Evolutionary conservation across 2,329 filamentous ascomycete genomes (phyloP).

Genomic region (Cordyceps farinosa): DNA sequence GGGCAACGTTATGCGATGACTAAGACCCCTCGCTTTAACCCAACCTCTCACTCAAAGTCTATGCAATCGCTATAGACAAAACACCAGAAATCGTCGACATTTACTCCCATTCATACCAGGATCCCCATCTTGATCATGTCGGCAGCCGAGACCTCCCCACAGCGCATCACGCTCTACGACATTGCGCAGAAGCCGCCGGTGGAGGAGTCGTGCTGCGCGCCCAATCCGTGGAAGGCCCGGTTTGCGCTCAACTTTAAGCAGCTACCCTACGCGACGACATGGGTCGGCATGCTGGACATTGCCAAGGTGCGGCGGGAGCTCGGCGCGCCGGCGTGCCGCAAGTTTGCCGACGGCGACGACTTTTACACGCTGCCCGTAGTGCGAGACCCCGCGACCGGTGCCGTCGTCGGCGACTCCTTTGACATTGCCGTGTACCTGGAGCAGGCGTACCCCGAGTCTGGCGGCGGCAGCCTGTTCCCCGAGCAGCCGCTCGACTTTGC

Average conservation of each 20-base stretch:
- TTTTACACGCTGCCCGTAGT: conserved; percentile 60
- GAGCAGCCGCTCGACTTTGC: conserved; percentile 39
- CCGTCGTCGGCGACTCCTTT: conserved; percentile 57
- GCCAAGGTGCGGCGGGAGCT: conserved; percentile 44
- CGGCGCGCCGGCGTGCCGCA: conserved; percentile 47
- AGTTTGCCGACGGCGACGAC: conserved; percentile 52
- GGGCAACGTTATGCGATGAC: not conserved
- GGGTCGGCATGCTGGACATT: conserved; percentile 53
- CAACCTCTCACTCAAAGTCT: not conserved
- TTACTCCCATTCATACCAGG: not conserved
- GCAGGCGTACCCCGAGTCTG: conserved; percentile 43
- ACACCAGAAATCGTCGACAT: not conserved
- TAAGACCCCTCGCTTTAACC: not conserved
- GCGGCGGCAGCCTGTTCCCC: conserved; percentile 47
- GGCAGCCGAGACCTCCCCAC: not conserved
- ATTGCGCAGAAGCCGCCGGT: conserved; percentile 36
- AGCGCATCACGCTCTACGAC: conserved; percentile 38
- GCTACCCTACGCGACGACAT: conserved; percentile 36
- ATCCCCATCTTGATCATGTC: not conserved
- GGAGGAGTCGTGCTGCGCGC: conserved; percentile 23
- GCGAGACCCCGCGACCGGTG: conserved; percentile 39
- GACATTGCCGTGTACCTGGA: conserved; percentile 62
- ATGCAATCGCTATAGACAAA: not conserved
- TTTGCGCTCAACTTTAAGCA: conserved; percentile 42
- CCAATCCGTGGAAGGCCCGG: conserved; percentile 34